Evolutionary conservation across 306 rosid genomes (phyloP), one percentile per base, ranked within the genome.

Genomic region (Cucumis hystrix): DNA sequence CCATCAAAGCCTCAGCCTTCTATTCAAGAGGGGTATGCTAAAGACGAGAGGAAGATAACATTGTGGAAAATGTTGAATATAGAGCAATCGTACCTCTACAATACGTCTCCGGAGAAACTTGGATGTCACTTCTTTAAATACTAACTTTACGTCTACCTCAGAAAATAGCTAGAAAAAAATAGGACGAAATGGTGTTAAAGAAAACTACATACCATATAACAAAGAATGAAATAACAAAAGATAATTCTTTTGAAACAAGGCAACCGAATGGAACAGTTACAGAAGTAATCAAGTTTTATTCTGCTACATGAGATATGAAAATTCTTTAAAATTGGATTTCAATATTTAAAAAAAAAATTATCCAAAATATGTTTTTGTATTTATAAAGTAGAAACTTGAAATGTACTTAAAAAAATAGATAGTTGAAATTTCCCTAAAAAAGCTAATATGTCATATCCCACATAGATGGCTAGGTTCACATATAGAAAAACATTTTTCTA

Each of bases 141-240:
- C 98, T 78, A 95, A 82, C 93, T 95, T 95, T 86, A 95, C 98
- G 51, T 95, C 98, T 33, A 92, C 96, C 90, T 92, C 98, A 51
- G 91, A 86, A 85, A 85, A 95, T 37, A 87, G 76, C 98, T 95
- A 87, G 66, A 88, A 79, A 55, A 78, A 74, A 79, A 37, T 6
- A 60, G n/a, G 54, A 59, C 6, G 13, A 54, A 28, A 67, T 77
- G 39, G 45, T 59, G 79, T 74, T 55, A 79, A 63, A 41, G 28
- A 30, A 52, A 57, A 37, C 52, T 68, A 61, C 55, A 39, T 33
- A 49, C 10, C 43, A 28, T 61, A 80, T 33, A 14, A 40, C 17
- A 14, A 64, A 11, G 7, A 7, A 68, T 58, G 39, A 72, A 51
- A 72, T 51, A 72, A 25, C 56, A 25, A 51, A 51, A 51, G 59